Evolutionary conservation across 352 stramenopile genomes (phyloP), one percentile per base, ranked within the genome.

Genomic region (Globisporangium acanthophoron): DNA sequence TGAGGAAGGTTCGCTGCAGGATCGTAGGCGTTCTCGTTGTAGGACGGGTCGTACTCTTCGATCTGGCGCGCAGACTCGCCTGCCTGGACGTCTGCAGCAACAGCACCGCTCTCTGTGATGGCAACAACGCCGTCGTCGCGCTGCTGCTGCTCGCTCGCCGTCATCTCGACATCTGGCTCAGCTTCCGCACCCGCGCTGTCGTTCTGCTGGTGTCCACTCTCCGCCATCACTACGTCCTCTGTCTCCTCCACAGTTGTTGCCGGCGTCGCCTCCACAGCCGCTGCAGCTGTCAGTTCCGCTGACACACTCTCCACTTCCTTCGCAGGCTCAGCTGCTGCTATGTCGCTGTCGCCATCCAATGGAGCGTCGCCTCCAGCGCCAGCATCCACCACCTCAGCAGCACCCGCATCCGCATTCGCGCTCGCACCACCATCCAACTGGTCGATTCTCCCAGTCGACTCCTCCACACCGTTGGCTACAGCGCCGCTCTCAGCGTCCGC

Each of bases 1-100:
- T 80, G 71, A 12, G 56, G 16, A 5, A 54, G 15, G 18, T 50
- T 41, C 8, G 56, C 41, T 0, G 59, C 64, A 11, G 53, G 57
- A 35, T 70, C 64, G 20, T 69, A 70, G 40, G 70, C 68, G 31
- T 51, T 59, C 55, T 66, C 31, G 7, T 33, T 59, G 13, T 37
- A 62, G 11, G 64, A 58, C 15, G 63, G 62, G 44, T 71, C 66
- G 44, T 74, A 65, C 33, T 67, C 64, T 35, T 65, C 64, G 13
- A 47, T 54, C 27, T 71, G 54, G 44, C 69, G 69, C 37, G 11
- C 12, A 4, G 37, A 43, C 5, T 58, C 37, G 2, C 24, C 13
- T 7, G 16, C 41, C 21, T 55, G 37, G 6, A 2, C 16, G 18
- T 31, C 16, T 18, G 29, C 31, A 31, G 18, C 49, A 18, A 18